These are phyloP conservation scores for Vanrija sp. DNA, from an alignment of 1,284 basidiomycete species.

Conservation along the genomic window DNA sequence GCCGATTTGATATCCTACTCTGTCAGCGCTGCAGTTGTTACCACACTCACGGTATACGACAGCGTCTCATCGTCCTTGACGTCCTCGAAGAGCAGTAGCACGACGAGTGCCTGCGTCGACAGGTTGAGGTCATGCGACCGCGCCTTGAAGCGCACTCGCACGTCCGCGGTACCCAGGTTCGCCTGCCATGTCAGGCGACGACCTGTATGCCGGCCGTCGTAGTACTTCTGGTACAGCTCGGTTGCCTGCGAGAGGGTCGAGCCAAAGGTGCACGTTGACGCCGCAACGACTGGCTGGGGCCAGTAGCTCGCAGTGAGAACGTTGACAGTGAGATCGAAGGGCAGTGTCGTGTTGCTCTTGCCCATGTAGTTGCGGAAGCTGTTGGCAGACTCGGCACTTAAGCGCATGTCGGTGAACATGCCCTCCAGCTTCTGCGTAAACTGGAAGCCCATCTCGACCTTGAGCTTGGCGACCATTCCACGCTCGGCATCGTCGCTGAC, in stretches of 20 bases:
- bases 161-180: conserved; percentile 86
- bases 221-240: conserved; percentile 82
- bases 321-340: conserved; percentile 75
- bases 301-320: conserved; percentile 92
- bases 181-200: conserved; percentile 91
- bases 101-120: conserved; percentile 82
- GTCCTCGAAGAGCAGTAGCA: conserved; percentile 83
- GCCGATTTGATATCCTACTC: conserved; percentile 55
- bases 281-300: conserved; percentile 62
- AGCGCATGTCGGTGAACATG: conserved; percentile 98
- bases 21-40: background rate
- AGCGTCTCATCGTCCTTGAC: conserved; percentile 64
- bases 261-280: conserved; percentile 64
- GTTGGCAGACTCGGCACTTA: conserved; percentile 77
- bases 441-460: conserved; percentile 86
- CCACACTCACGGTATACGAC: conserved; percentile 18
- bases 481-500: conserved; percentile 96
- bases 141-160: conserved; percentile 75
- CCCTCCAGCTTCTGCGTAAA: conserved; percentile 98
- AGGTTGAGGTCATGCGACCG: conserved; percentile 87
- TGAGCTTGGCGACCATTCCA: conserved; percentile 96
- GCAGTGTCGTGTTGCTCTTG: conserved; percentile 54
- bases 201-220: conserved; percentile 82
- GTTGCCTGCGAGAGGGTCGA: conserved; percentile 61
- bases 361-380: conserved; percentile 55